Percentiles rank a stretch among this genome's conserved stretches.
Evolutionary conservation across 2,329 filamentous ascomycete genomes (phyloP).

Genomic region (Venturia pyrina): DNA sequence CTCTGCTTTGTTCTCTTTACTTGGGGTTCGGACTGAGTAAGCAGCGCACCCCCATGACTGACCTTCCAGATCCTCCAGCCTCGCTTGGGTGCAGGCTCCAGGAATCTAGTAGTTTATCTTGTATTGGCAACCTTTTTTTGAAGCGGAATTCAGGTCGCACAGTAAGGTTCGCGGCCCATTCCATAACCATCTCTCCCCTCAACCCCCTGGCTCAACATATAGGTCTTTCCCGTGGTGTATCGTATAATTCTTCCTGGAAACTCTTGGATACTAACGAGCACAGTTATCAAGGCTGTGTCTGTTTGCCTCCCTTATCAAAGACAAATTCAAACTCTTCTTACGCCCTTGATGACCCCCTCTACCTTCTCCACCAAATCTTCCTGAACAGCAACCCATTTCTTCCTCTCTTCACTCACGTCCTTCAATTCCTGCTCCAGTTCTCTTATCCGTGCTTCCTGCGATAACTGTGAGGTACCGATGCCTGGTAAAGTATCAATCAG

Average conservation of each 20-base stretch:
- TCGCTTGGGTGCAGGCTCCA: not conserved
- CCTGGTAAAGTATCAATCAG: constrained; percentile 68
- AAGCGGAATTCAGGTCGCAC: not conserved
- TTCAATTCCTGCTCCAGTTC: constrained; percentile 34
- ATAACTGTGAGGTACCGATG: constrained; percentile 65
- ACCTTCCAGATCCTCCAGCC: constrained; percentile 23
- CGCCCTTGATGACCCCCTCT: constrained; percentile 35
- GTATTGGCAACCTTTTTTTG: not conserved
- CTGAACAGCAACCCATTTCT: constrained; percentile 31
- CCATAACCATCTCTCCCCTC: too few relatives aligned
- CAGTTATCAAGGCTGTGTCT: not conserved
- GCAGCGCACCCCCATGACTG: constrained; percentile 24
- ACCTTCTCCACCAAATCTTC: constrained; percentile 34
- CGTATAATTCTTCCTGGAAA: not conserved
- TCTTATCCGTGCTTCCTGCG: constrained; percentile 55
- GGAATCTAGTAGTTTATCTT: constrained; percentile 12
- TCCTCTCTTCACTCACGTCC: constrained; percentile 31
- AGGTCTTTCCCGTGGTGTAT: not conserved
- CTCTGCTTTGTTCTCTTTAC: constrained; percentile 25
- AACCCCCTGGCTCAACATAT: not conserved
- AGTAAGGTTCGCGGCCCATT: not conserved
- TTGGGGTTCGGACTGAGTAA: constrained; percentile 37
- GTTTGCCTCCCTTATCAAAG: not conserved
- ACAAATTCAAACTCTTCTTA: constrained; percentile 5
- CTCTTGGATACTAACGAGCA: not conserved